phyloP scores from a whole-genome alignment of 164 flowering plant species.

The Amborella trichopoda region DNA sequence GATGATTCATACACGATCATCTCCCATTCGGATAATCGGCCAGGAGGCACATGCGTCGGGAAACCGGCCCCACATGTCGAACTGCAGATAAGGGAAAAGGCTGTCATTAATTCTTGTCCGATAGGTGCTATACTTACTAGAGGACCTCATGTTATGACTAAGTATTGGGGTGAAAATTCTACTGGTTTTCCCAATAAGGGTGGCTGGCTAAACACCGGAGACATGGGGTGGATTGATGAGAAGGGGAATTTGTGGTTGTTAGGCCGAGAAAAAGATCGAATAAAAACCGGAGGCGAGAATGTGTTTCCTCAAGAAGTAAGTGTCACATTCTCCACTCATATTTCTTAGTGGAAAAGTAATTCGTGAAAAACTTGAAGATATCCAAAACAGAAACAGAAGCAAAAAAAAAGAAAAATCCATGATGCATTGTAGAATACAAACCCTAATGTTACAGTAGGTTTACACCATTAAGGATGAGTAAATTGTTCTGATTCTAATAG shows the following conservation, averaged over 20 bases:
- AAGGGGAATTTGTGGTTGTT: conserved; percentile 68
- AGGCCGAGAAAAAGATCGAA: conserved; percentile 64
- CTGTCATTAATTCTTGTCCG: conserved; percentile 9
- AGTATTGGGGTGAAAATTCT: conserved; percentile 46
- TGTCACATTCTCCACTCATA: not conserved
- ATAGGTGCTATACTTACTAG: conserved; percentile 70
- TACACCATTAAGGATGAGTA: too few relatives aligned
- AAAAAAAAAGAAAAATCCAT: too few relatives aligned
- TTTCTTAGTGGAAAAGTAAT: too few relatives aligned
- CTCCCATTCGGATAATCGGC: conserved; percentile 4
- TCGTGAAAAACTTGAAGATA: too few relatives aligned
- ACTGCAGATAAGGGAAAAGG: conserved; percentile 30
- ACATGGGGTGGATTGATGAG: conserved; percentile 59
- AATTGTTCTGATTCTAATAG: too few relatives aligned
- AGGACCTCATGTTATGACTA: conserved; percentile 74
- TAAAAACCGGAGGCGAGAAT: conserved; percentile 95
- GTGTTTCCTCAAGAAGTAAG: conserved; percentile 83
- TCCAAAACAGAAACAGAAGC: too few relatives aligned
- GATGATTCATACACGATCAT: conserved; percentile 6
- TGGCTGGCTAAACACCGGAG: conserved; percentile 90
- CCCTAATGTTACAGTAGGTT: too few relatives aligned
- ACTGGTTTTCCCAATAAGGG: not conserved
- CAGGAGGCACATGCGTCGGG: conserved; percentile 59
- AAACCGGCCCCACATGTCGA: conserved; percentile 94
- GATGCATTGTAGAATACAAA: too few relatives aligned